Conservation (phyloP, 805 yeast genomes). For the Saturnispora galanensis region DNA sequence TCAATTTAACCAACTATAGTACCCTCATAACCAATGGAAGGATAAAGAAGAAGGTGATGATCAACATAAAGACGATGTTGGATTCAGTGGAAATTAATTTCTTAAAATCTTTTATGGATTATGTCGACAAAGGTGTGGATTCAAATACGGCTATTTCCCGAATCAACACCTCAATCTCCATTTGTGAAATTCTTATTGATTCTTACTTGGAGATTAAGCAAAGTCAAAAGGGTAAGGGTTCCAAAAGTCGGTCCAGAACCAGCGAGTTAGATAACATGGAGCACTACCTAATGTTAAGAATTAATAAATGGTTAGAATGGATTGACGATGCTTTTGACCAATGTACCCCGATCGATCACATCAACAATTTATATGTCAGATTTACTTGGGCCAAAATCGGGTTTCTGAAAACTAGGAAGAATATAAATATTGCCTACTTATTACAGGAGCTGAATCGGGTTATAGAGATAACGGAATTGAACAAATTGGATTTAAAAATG, state of each 20-base stretch:
- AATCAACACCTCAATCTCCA: constrained; percentile 25
- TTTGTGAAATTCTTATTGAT: constrained; percentile 38
- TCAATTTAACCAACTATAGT: constrained; percentile 12
- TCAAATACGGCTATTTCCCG: not conserved
- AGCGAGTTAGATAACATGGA: constrained; percentile 30
- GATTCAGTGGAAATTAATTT: constrained; percentile 22
- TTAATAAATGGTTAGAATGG: constrained; percentile 39
- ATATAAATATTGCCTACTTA: constrained; percentile 25
- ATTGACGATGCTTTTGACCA: constrained; percentile 24
- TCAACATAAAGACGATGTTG: constrained; percentile 16
- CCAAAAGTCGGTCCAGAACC: constrained; percentile 11
- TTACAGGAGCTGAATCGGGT: constrained; percentile 23
- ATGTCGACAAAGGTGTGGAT: not conserved
- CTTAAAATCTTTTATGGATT: constrained; percentile 13
- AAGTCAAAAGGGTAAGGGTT: constrained; percentile 19
- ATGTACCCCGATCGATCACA: not conserved
- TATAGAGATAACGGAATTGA: constrained; percentile 17
- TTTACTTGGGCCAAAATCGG: constrained; percentile 41
- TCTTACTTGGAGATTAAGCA: constrained; percentile 26
- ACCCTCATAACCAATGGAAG: constrained; percentile 19
- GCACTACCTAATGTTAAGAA: constrained; percentile 31
- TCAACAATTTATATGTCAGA: constrained; percentile 24
- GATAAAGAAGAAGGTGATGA: constrained; percentile 14
- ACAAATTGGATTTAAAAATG: constrained; percentile 30
- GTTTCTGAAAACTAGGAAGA: constrained; percentile 28